A percentile compares a stretch with the other conserved stretches of the same genome.
phyloP scores from a whole-genome alignment of 495 filamentous ascomycete genomes.

The Aspergillus avenaceus region DNA sequence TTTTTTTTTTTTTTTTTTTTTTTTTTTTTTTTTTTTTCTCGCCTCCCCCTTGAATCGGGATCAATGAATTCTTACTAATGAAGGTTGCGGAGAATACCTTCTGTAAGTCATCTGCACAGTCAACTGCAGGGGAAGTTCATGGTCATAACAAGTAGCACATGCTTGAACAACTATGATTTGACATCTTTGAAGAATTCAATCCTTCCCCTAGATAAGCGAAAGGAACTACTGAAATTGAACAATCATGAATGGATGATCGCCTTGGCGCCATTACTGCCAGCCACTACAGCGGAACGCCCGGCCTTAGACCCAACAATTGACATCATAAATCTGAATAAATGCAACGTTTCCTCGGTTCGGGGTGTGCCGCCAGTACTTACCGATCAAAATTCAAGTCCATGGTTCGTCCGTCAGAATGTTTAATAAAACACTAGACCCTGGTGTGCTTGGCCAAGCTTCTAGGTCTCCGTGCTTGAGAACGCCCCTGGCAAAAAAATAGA shows the following conservation, averaged over 20 bases:
- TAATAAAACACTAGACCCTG: constrained; percentile 5
- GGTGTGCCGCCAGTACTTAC: neutral
- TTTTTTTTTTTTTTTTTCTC: too few relatives aligned
- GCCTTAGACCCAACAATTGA: constrained; percentile 5
- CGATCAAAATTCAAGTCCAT: constrained; percentile 1
- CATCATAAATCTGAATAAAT: constrained; percentile 8
- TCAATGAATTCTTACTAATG: too few relatives aligned
- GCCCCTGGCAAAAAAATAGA: constrained; percentile 25
- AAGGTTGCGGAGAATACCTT: too few relatives aligned
- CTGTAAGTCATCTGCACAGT: too few relatives aligned
- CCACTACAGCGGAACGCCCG: constrained; percentile 10
- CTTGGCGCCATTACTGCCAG: neutral
- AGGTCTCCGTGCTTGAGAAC: constrained; percentile 11
- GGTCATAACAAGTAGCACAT: too few relatives aligned
- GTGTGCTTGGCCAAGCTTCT: constrained; percentile 22
- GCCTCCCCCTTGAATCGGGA: too few relatives aligned
- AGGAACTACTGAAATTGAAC: neutral
- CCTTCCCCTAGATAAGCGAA: too few relatives aligned
- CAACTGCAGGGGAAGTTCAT: too few relatives aligned
- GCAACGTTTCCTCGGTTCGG: neutral
- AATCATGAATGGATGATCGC: neutral
- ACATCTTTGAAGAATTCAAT: too few relatives aligned
- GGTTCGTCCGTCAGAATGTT: neutral
- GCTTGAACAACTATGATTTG: too few relatives aligned
- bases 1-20: too few relatives aligned